Percentiles rank a stretch among this genome's conserved stretches.
These are phyloP conservation scores for Syncephalis plumigaleata DNA, from an alignment of 371 early-diverging fungal genomes.

Conservation along the genomic window DNA sequence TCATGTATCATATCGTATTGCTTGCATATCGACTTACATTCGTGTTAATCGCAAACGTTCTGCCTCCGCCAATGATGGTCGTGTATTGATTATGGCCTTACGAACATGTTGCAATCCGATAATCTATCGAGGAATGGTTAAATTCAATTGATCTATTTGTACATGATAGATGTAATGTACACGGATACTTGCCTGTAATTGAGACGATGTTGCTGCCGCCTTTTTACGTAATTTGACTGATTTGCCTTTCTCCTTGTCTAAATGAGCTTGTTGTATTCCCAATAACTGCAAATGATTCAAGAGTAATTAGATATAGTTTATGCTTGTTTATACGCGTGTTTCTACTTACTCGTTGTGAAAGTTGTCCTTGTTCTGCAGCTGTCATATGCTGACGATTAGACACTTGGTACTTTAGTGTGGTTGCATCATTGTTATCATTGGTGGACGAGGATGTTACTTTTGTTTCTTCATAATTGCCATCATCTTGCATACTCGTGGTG, in stretches of 20 bases:
- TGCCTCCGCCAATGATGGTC: conserved; percentile 6
- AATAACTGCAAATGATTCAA: background rate
- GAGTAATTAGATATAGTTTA: too few species aligned
- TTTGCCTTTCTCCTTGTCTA: conserved; percentile 5
- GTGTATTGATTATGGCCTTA: conserved; percentile 5
- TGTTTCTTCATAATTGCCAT: conserved; percentile 10
- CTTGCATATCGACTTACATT: conserved; percentile 36
- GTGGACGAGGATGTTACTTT: too few species aligned
- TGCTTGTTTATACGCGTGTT: too few species aligned
- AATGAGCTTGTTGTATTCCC: conserved; percentile 5
- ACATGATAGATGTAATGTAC: too few species aligned
- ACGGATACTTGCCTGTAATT: too few species aligned
- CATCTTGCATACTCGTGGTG: conserved; percentile 21
- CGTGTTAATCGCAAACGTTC: conserved; percentile 25
- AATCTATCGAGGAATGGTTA: background rate
- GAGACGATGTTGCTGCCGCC: too few species aligned
- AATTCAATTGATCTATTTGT: too few species aligned
- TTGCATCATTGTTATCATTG: conserved; percentile 19
- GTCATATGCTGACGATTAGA: conserved; percentile 5
- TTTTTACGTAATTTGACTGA: conserved; percentile 1
- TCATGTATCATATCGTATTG: conserved; percentile 39
- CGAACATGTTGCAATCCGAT: conserved; percentile 2
- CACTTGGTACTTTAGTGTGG: conserved; percentile 1
- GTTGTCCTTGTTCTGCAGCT: conserved; percentile 9
- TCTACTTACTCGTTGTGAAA: conserved; percentile 6